Conservation (phyloP, 2,329 filamentous ascomycete genomes). For the Colletotrichum liaoningense region DNA sequence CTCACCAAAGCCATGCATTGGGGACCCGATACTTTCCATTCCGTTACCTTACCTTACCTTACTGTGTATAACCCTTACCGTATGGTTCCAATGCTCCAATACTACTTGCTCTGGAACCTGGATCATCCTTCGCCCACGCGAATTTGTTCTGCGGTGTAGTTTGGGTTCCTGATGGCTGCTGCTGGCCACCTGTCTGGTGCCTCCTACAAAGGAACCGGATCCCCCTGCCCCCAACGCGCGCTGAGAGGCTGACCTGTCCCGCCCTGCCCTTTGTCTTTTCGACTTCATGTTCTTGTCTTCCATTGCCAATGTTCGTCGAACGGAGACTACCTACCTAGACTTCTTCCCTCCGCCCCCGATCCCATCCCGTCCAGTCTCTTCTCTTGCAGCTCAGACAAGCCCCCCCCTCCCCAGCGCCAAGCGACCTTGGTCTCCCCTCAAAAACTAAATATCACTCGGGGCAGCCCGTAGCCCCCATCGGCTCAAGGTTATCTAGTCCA, state of each 20-base stretch:
- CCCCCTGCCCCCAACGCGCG: not conserved
- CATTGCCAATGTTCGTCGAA: not conserved
- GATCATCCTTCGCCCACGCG: conserved; percentile 30
- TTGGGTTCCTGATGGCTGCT: conserved; percentile 29
- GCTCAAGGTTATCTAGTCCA: conserved; percentile 1
- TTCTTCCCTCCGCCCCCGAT: not conserved
- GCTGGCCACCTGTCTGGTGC: conserved; percentile 12
- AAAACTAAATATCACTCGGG: not conserved
- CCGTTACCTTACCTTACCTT: too few relatives aligned
- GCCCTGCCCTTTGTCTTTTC: not conserved
- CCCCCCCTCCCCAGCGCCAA: not conserved
- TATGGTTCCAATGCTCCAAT: not conserved
- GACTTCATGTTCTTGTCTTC: not conserved
- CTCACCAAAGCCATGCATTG: conserved; percentile 11
- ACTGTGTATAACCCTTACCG: not conserved
- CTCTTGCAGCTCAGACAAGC: conserved; percentile 14
- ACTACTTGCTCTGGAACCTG: conserved; percentile 26
- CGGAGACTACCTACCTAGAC: not conserved
- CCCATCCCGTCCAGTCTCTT: conserved; percentile 1
- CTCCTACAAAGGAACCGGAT: conserved; percentile 15
- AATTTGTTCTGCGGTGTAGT: conserved; percentile 18
- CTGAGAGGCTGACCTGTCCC: not conserved
- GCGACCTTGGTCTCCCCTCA: not conserved
- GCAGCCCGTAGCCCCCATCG: conserved; percentile 2
- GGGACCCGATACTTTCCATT: conserved; percentile 11